Percentiles rank a stretch among this genome's conserved stretches.
Conservation (phyloP, 257 asterid genomes). For the Craterostigma plantagineum region DNA sequence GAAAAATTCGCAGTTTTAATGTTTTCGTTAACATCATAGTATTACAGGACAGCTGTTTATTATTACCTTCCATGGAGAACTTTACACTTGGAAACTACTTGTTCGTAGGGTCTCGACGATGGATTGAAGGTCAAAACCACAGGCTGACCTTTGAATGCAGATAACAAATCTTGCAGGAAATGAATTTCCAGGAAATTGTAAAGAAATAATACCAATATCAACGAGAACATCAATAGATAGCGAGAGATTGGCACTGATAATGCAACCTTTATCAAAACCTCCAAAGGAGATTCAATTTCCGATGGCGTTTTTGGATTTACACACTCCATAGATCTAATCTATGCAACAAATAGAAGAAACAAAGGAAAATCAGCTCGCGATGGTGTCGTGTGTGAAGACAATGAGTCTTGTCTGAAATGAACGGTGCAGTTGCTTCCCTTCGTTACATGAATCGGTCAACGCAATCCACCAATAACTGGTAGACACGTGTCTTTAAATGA, state of each 20-base stretch:
- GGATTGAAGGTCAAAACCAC: slow-evolving; percentile 39
- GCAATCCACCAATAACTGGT: too few species aligned
- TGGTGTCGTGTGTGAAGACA: too few species aligned
- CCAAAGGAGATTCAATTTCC: slow-evolving; percentile 22
- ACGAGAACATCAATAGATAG: slow-evolving; percentile 21
- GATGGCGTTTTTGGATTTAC: not conserved
- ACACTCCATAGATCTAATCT: not conserved
- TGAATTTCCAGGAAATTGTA: slow-evolving; percentile 60
- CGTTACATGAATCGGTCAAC: too few species aligned
- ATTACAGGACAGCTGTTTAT: not conserved
- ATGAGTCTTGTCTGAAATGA: too few species aligned
- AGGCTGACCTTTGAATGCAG: slow-evolving; percentile 59
- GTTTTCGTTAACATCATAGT: not conserved
- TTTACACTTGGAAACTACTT: slow-evolving; percentile 51
- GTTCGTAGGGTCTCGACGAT: slow-evolving; percentile 32
- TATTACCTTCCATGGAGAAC: slow-evolving; percentile 55
- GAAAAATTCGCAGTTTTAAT: not conserved
- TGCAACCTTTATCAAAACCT: slow-evolving; percentile 27
- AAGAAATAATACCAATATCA: slow-evolving; percentile 18
- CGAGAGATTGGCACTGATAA: slow-evolving; percentile 32
- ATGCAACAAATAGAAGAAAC: too few species aligned
- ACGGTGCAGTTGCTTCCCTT: too few species aligned
- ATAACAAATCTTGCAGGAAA: slow-evolving; percentile 34
- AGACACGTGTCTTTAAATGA: too few species aligned
- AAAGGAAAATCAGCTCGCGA: too few species aligned